Conservation (phyloP, 163 green algal genomes). For the Scenedesmus sp. region DNA sequence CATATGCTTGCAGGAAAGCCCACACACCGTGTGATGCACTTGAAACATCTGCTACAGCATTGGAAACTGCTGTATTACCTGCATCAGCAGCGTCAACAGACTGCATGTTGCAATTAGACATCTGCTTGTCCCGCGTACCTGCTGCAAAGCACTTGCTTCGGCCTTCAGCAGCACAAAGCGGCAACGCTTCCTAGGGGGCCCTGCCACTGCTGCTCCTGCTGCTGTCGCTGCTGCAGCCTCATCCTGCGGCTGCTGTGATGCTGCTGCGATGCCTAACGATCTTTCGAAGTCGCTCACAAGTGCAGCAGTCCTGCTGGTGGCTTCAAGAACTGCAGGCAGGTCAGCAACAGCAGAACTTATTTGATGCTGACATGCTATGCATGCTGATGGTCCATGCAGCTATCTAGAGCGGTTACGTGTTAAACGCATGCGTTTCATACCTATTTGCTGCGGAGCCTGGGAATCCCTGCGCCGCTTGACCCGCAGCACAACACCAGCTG, state of each 20-base stretch:
- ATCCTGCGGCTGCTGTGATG: neutral
- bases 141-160: neutral
- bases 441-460: slow-evolving; percentile 24
- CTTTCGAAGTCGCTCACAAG: slow-evolving; percentile 9
- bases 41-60: too few species aligned
- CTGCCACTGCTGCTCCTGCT: neutral
- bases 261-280: neutral
- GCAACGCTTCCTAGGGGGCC: slow-evolving; percentile 15
- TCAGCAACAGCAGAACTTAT: neutral
- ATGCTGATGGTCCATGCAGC: neutral
- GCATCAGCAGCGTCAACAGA: too few species aligned
- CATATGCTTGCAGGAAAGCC: too few species aligned
- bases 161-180: slow-evolving; percentile 20
- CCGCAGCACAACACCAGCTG: slow-evolving; percentile 5
- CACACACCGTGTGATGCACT: too few species aligned
- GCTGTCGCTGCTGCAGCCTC: neutral
- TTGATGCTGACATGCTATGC: neutral
- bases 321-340: slow-evolving; percentile 29
- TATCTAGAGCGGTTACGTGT: neutral
- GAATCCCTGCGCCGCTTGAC: slow-evolving; percentile 35
- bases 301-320: slow-evolving; percentile 24
- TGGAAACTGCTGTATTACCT: too few species aligned
- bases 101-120: too few species aligned
- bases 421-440: neutral
- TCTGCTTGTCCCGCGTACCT: neutral